Evolutionary conservation across 164 flowering plant genomes (phyloP).

Genomic region (Vitis riparia): DNA sequence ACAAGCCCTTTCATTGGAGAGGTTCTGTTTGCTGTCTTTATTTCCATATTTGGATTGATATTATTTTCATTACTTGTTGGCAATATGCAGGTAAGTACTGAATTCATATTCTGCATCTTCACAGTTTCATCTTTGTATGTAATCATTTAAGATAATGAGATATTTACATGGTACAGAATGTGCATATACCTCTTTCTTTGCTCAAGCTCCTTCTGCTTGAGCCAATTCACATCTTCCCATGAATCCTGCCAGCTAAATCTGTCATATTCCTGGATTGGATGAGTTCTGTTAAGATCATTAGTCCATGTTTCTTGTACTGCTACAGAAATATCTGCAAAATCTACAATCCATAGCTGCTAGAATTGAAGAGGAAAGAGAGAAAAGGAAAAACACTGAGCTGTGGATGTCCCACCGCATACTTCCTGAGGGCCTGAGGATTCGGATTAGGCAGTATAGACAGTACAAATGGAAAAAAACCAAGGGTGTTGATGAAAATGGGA

Average conservation of each 20-base stretch:
- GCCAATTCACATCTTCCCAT: too few relatives aligned
- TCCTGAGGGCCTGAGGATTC: background rate
- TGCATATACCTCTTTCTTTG: too few relatives aligned
- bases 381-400: background rate
- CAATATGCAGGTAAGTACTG: slow-evolving; percentile 21
- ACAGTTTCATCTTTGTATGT: background rate
- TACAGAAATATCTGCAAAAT: slow-evolving; percentile 2
- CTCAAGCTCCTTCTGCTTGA: too few relatives aligned
- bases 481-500: slow-evolving; percentile 10
- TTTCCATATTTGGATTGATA: slow-evolving; percentile 18
- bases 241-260: too few relatives aligned
- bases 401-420: slow-evolving; percentile 10
- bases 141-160: background rate
- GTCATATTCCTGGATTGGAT: too few relatives aligned
- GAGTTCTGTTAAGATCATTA: too few relatives aligned
- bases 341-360: background rate
- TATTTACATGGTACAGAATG: too few relatives aligned
- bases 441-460: slow-evolving; percentile 3
- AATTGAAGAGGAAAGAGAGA: slow-evolving; percentile 1
- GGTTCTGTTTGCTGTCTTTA: slow-evolving; percentile 14
- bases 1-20: slow-evolving; percentile 17
- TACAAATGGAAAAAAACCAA: slow-evolving; percentile 5
- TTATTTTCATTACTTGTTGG: slow-evolving; percentile 22
- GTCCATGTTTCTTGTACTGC: background rate
- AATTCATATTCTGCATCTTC: background rate